A percentile compares a stretch with the other conserved stretches of the same genome.
These are phyloP conservation scores for Acer saccharum DNA, from an alignment of 345 rosid species.

Conservation along the genomic window DNA sequence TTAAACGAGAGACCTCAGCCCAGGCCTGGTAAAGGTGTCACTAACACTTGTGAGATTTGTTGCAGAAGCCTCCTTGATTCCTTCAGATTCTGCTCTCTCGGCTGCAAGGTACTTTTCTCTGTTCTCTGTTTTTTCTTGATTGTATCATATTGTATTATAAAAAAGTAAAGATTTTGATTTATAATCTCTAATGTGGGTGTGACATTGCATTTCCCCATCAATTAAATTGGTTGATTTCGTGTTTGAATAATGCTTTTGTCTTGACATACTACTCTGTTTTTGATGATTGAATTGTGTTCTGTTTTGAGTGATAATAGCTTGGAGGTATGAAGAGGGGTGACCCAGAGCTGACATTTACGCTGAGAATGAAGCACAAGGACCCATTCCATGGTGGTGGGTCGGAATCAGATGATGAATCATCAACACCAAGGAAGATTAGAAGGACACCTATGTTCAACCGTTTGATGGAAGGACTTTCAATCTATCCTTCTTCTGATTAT, in stretches of 20 bases:
- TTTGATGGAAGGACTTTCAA: constrained; percentile 54
- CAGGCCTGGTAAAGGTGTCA: constrained; percentile 91
- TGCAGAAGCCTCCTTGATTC: constrained; percentile 89
- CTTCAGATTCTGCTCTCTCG: constrained; percentile 91
- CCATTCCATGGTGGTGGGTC: constrained; percentile 44
- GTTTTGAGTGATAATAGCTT: constrained; percentile 43
- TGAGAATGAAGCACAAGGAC: constrained; percentile 54
- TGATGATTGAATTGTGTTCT: not conserved
- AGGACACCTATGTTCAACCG: constrained; percentile 60
- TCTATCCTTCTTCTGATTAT: constrained; percentile 35
- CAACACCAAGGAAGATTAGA: constrained; percentile 73
- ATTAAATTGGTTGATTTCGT: not conserved
- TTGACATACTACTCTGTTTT: constrained; percentile 11
- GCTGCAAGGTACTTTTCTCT: constrained; percentile 61
- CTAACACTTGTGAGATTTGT: constrained; percentile 87
- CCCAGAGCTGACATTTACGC: constrained; percentile 56
- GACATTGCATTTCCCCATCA: not conserved
- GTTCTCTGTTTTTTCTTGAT: not conserved
- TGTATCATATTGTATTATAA: not conserved
- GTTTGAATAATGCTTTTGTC: constrained; percentile 12
- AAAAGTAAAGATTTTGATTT: not conserved
- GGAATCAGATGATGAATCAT: constrained; percentile 78
- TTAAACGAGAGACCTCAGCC: constrained; percentile 89
- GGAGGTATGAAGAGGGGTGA: constrained; percentile 76
- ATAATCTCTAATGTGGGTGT: not conserved